A percentile compares a stretch with the other conserved stretches of the same genome.
These are phyloP conservation scores for Alisma plantagoaquatica DNA, from an alignment of 106 monocot genomes.

Conservation along the genomic window DNA sequence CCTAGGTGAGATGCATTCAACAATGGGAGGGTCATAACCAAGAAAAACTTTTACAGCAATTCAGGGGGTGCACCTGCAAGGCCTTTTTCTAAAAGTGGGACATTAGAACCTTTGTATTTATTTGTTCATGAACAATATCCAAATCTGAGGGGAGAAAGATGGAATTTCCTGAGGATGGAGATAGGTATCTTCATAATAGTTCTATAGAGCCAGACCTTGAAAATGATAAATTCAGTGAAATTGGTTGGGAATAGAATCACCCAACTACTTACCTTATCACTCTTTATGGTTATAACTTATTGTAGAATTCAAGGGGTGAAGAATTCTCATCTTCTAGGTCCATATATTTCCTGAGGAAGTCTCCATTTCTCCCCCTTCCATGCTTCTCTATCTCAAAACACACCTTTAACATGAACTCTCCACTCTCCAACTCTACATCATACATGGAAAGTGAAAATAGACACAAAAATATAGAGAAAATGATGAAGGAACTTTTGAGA, in stretches of 20 bases:
- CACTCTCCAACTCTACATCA: constrained; percentile 13
- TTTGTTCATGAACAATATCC: constrained; percentile 23
- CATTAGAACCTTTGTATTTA: constrained; percentile 17
- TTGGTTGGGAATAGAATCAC: constrained; percentile 33
- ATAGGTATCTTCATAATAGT: constrained; percentile 29
- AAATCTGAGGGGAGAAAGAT: constrained; percentile 29
- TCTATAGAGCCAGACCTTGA: constrained; percentile 43
- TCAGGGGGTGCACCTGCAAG: constrained; percentile 16
- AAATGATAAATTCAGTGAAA: constrained; percentile 47
- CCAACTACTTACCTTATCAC: constrained; percentile 25
- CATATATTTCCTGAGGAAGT: constrained; percentile 59
- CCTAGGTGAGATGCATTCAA: constrained; percentile 36
- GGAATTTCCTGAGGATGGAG: constrained; percentile 32
- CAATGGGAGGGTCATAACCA: constrained; percentile 24
- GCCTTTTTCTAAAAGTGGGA: constrained; percentile 35
- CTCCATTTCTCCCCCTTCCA: constrained; percentile 84
- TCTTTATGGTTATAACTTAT: constrained; percentile 30
- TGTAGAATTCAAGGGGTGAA: constrained; percentile 41
- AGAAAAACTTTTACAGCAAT: constrained; percentile 29
- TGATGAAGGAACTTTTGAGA: constrained; percentile 20
- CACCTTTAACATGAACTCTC: constrained; percentile 22
- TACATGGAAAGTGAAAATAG: too few species aligned
- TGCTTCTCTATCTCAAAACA: constrained; percentile 34
- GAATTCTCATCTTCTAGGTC: constrained; percentile 46
- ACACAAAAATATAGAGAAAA: constrained; percentile 18